A percentile compares a stretch with the other conserved stretches of the same genome.
Evolutionary conservation across 768 basidiomycete genomes (phyloP).

Genomic region (Kwoniella shandongensis): DNA sequence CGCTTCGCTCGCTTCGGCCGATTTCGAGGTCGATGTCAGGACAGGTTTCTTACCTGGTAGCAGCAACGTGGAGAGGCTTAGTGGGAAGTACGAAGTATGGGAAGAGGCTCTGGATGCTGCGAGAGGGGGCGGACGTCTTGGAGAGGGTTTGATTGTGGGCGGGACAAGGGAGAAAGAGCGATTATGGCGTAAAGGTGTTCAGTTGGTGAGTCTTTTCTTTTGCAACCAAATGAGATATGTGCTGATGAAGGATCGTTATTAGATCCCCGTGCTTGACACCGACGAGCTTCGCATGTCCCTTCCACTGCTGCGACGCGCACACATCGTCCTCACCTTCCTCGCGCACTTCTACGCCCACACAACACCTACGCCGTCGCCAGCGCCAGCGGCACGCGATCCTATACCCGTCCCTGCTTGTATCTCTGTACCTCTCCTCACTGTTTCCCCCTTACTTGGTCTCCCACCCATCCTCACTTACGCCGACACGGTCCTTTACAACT

Average conservation of each 20-base stretch:
- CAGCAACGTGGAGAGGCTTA: constrained; percentile 67
- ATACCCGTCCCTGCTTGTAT: constrained; percentile 69
- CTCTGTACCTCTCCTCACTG: constrained; percentile 70
- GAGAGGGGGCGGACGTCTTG: constrained; percentile 56
- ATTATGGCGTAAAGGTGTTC: constrained; percentile 66
- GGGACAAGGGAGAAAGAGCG: constrained; percentile 56
- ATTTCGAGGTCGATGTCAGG: constrained; percentile 87
- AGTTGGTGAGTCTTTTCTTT: constrained; percentile 59
- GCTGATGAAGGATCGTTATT: neutral
- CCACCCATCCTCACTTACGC: constrained; percentile 89
- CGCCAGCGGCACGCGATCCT: constrained; percentile 43
- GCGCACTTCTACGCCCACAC: constrained; percentile 83
- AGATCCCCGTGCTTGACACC: constrained; percentile 73
- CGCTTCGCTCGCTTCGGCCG: constrained; percentile 72
- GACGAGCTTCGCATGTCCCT: constrained; percentile 60
- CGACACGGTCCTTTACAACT: constrained; percentile 87
- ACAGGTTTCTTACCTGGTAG: constrained; percentile 89
- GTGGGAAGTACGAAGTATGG: constrained; percentile 68
- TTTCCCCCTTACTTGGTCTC: constrained; percentile 69
- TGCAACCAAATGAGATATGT: too few species aligned
- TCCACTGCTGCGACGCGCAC: constrained; percentile 74
- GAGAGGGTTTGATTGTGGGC: constrained; percentile 34
- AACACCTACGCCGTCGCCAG: constrained; percentile 32
- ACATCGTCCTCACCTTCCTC: constrained; percentile 84
- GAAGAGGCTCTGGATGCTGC: constrained; percentile 58